A percentile compares a stretch with the other conserved stretches of the same genome.
These are phyloP conservation scores for Globisporangium spiculum DNA, from an alignment of 352 stramenopile genomes.

Conservation along the genomic window DNA sequence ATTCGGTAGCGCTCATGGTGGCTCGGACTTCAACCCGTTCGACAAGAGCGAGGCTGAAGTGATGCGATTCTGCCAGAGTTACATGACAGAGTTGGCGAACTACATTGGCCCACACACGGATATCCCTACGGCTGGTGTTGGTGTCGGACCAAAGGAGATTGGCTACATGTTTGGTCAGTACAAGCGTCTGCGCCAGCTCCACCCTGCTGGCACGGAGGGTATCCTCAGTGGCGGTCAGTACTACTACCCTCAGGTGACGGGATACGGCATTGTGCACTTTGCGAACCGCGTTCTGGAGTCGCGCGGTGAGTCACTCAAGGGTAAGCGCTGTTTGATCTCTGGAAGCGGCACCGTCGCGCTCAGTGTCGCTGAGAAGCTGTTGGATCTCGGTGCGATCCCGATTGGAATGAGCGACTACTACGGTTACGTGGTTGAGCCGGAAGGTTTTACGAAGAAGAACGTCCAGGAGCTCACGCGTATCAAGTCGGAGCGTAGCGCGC, in stretches of 20 bases:
- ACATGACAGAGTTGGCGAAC: slow-evolving; percentile 97
- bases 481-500: slow-evolving; percentile 79
- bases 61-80: slow-evolving; percentile 98
- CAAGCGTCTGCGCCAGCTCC: slow-evolving; percentile 92
- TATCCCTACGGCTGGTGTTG: slow-evolving; percentile 94
- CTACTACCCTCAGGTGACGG: slow-evolving; percentile 90
- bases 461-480: slow-evolving; percentile 74
- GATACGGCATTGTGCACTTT: slow-evolving; percentile 95
- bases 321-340: slow-evolving; percentile 96
- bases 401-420: slow-evolving; percentile 96
- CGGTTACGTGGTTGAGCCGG: slow-evolving; percentile 94
- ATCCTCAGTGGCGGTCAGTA: slow-evolving; percentile 89
- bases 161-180: slow-evolving; percentile 98
- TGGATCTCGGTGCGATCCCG: slow-evolving; percentile 94
- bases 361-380: slow-evolving; percentile 93
- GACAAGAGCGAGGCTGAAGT: slow-evolving; percentile 98
- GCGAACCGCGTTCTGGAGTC: slow-evolving; percentile 92
- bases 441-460: slow-evolving; percentile 76
- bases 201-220: slow-evolving; percentile 77
- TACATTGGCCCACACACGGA: slow-evolving; percentile 97
- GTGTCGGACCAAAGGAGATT: slow-evolving; percentile 93
- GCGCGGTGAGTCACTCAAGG: slow-evolving; percentile 91
- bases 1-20: slow-evolving; percentile 83
- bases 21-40: slow-evolving; percentile 96
- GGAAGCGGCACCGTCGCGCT: slow-evolving; percentile 93